phyloP scores from a whole-genome alignment of 208 protist genomes.

The Acanthamoeba royreba region DNA sequence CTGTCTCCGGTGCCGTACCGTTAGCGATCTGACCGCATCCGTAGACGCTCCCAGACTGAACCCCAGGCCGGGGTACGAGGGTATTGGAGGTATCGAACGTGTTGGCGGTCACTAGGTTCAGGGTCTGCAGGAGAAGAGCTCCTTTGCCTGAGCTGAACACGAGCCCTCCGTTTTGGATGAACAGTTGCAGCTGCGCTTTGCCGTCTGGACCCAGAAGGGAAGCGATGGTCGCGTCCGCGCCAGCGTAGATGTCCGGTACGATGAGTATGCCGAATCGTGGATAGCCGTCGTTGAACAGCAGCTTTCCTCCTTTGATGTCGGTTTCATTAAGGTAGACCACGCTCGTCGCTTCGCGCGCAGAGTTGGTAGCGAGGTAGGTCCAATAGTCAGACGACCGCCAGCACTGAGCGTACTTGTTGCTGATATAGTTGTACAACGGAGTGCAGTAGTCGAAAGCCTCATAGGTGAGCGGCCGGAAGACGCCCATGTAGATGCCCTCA shows the following conservation, averaged over 20 bases:
- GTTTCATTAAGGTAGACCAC: constrained; percentile 14
- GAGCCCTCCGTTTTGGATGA: neutral
- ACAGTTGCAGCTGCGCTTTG: neutral
- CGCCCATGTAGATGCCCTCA: constrained; percentile 3
- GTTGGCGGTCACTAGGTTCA: neutral
- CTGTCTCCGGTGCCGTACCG: neutral
- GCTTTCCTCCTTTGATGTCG: neutral
- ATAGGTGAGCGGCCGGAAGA: constrained; percentile 14
- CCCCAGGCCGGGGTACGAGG: neutral
- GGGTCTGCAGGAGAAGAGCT: constrained; percentile 15
- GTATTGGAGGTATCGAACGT: neutral
- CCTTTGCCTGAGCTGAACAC: constrained; percentile 49
- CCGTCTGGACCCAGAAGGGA: neutral
- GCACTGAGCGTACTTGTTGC: constrained; percentile 37
- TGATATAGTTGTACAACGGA: constrained; percentile 42
- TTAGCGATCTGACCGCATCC: neutral
- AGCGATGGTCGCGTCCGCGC: neutral
- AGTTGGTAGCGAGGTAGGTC: neutral
- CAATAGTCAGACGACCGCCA: constrained; percentile 12
- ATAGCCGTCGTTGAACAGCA: neutral
- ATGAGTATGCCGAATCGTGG: constrained; percentile 42
- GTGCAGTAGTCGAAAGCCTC: constrained; percentile 52
- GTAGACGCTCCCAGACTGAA: neutral
- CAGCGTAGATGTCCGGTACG: constrained; percentile 25
- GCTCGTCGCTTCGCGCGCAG: neutral